Base-by-base conservation (phyloP, 306 rosid species). In the Argentina anserina region DNA sequence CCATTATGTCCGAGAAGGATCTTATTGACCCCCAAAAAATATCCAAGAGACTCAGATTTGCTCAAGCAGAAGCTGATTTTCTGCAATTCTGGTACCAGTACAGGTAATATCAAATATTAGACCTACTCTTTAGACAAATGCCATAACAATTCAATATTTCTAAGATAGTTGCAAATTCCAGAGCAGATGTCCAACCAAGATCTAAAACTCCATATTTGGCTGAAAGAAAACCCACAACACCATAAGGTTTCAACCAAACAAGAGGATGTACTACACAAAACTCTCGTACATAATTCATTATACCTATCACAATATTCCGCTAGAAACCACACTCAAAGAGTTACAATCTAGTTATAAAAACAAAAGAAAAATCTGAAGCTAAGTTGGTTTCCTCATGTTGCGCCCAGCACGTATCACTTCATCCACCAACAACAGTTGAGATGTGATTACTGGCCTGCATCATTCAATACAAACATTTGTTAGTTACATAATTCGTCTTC, bases 351-450 rank as follows among this genome's bases (percentile, higher is more conserved):
- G 28, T 46, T 59, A 29, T 33, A 66, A 72, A 55, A 70, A 39
- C 69, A 73, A 71, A 64, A 59, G 39, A 63, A 37, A 56, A 78
- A 66, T 17, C 37, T 13, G 40, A 52, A 43, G 29, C 81, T 89
- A 94, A 15, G 34, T 87, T 50, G 99, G 99, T 79, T 91, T 94
- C 74, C 97, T 74, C 97, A 94, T 94, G 52, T 94, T 94, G 6
- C 93, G 92, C 45, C 99, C 99, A n/a, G 97, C 99, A 29, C 99
- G 97, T 66, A 94, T 91, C 15, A 94, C 96, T 88, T 94, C 99
- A 71, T 94, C 99, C 46, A 94, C 99, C 89, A 94, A 77, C 52
- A 94, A 86, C 85, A 94, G 76, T 65, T 94, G 99, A 45, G 97
- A 91, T 49, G 94, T 89, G 75, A 94, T 91, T 61, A 94, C 96